A percentile compares a stretch with the other conserved stretches of the same genome.
phyloP scores from a whole-genome alignment of 2,329 filamentous ascomycete species.

The Lachnellula cervina region DNA sequence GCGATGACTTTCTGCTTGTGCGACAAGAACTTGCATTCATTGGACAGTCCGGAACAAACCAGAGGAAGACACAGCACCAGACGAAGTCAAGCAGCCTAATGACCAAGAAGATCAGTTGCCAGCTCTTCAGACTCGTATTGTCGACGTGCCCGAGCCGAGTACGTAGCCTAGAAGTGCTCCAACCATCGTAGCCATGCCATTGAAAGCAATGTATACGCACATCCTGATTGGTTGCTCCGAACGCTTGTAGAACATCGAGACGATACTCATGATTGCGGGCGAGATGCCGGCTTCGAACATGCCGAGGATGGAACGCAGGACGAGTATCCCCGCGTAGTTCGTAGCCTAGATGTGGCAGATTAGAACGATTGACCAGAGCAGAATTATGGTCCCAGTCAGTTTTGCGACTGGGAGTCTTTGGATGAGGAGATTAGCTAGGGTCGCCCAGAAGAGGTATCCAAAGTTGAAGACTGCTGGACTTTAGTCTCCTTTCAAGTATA shows the following conservation, averaged over 20 bases:
- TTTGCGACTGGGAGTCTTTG: conserved; percentile 40
- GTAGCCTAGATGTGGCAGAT: neutral
- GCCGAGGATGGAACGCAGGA: conserved; percentile 56
- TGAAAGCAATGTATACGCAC: conserved; percentile 58
- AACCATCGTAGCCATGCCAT: conserved; percentile 49
- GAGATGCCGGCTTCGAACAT: conserved; percentile 59
- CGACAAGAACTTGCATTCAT: conserved; percentile 63
- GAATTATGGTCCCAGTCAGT: conserved; percentile 41
- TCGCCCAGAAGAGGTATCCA: conserved; percentile 38
- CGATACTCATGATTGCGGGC: conserved; percentile 58
- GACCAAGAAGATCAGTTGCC: conserved; percentile 64
- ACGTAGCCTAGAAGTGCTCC: conserved; percentile 60
- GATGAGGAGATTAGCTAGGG: conserved; percentile 38
- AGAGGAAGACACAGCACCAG: conserved; percentile 42
- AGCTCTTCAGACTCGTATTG: conserved; percentile 47
- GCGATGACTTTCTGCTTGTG: conserved; percentile 56
- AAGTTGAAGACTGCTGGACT: conserved; percentile 20
- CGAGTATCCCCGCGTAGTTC: conserved; percentile 57
- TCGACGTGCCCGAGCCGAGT: conserved; percentile 59
- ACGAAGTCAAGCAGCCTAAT: conserved; percentile 48
- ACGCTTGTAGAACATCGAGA: conserved; percentile 58
- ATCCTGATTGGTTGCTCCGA: conserved; percentile 58
- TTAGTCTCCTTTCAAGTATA: no score
- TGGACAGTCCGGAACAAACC: conserved; percentile 59
- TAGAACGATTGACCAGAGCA: conserved; percentile 32